These are phyloP conservation scores for Hyphopichia wangnamkhiaoensis DNA, from an alignment of 1,139 yeast species.

Conservation along the genomic window DNA sequence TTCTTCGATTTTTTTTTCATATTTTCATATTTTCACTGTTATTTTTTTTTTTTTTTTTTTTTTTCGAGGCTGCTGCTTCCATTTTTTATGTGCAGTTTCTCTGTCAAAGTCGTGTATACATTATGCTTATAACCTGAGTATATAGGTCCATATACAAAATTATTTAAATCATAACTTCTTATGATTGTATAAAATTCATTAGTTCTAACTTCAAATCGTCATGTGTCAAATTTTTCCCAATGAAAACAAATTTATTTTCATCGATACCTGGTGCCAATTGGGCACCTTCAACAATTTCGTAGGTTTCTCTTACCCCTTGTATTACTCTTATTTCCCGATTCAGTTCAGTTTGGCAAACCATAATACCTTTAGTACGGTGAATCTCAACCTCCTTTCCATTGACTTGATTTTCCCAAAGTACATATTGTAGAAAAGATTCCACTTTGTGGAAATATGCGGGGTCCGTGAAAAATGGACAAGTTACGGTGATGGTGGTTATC, in stretches of 20 bases:
- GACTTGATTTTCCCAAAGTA: conserved; percentile 65
- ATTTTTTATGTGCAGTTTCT: no score
- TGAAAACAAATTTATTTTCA: conserved; percentile 67
- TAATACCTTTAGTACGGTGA: conserved; percentile 80
- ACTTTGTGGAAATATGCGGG: conserved; percentile 37
- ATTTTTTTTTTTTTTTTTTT: no score
- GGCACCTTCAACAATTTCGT: conserved; percentile 68
- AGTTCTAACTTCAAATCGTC: conserved; percentile 31
- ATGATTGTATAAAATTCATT: conserved; percentile 10
- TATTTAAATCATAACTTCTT: no score
- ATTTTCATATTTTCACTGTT: no score
- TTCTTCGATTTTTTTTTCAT: no score
- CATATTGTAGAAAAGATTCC: conserved; percentile 62
- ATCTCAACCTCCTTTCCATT: conserved; percentile 56
- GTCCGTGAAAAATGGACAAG: conserved; percentile 46
- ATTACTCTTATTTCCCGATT: conserved; percentile 55
- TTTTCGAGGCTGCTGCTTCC: no score
- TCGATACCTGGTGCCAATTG: conserved; percentile 35
- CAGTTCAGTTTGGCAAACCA: conserved; percentile 34
- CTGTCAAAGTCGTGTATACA: no score
- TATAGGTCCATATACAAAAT: no score
- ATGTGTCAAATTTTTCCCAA: conserved; percentile 65
- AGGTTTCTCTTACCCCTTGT: conserved; percentile 94
- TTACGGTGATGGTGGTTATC: conserved; percentile 62
- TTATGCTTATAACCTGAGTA: no score